A percentile compares a stretch with the other conserved stretches of the same genome.
Conservation (phyloP, 345 rosid genomes). For the Murraya paniculata region DNA sequence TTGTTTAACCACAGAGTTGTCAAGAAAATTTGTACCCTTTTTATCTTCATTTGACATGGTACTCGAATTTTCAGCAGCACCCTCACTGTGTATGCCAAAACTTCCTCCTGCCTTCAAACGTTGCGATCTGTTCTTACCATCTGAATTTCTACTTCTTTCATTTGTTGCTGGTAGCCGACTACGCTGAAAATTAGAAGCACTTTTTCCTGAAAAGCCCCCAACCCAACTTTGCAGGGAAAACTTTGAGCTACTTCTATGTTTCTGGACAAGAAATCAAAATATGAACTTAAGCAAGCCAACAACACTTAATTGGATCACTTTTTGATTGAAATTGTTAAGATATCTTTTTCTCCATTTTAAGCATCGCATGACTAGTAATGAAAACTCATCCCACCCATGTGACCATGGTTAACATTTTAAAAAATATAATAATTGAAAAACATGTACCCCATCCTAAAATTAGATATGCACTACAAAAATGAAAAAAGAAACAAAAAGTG, state of each 20-base stretch:
- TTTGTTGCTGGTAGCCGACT: constrained; percentile 20
- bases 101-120: constrained; percentile 24
- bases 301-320: not conserved
- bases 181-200: constrained; percentile 26
- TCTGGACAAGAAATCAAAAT: constrained; percentile 30
- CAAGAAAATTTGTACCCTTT: constrained; percentile 10
- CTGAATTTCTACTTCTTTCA: constrained; percentile 27
- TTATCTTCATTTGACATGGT: constrained; percentile 20
- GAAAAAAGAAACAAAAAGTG: not conserved
- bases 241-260: constrained; percentile 53
- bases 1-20: constrained; percentile 27
- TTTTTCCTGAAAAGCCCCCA: constrained; percentile 48
- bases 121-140: constrained; percentile 28
- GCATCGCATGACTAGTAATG: too few relatives aligned
- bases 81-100: constrained; percentile 9
- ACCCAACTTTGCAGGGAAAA: constrained; percentile 43
- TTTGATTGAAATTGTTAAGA: not conserved
- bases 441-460: not conserved
- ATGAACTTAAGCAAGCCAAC: not conserved
- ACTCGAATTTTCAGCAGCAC: constrained; percentile 25
- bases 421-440: not conserved
- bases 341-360: not conserved
- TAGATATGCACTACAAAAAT: not conserved
- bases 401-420: too few relatives aligned
- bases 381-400: too few relatives aligned